Evolutionary conservation across 345 rosid species (phyloP), one percentile per base, ranked within the genome.

Genomic region (Eucalyptus marginata): DNA sequence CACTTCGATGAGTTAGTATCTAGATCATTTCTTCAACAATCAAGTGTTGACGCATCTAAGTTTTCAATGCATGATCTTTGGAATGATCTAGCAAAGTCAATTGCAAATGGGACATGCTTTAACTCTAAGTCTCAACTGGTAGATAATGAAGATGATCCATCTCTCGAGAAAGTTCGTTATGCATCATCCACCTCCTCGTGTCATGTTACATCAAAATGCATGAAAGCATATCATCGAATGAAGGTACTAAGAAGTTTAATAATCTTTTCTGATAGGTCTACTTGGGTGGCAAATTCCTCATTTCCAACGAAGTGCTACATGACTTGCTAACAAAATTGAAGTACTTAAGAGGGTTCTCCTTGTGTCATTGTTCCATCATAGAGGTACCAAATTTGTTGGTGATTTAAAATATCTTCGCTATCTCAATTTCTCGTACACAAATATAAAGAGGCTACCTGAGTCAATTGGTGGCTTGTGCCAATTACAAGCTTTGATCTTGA

Each of bases 101-200:
- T 40, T 40, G 40, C 40, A 4, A 4, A 4, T 40, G 40, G 40
- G 40, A 40, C 40, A 40, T 40, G 40, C 40, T 40, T 64, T n/a
- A 64, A 16, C 20, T n/a, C 0, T 2, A 12, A 31, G 12, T 66
- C 12, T 31, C 7, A 15, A 2, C 6, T 15, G 0, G 22, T 2
- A 8, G 1, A 10, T 31, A 17, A 64, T n/a, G 76, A 64, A 64
- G 40, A n/a, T 8, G 20, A 1, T 15, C 20, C 76, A n/a, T n/a
- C 76, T 64, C 40, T 0, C 0, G 11, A 31, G 79, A 66, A 66
- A 66, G 79, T 20, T 7, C 43, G 43, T 31, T 8, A 66, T 66
- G 79, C 79, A 8, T 66, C 79, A 15, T 66, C 8, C 11, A 33
- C 17, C 11, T 4, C 43, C 1, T 0, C 2, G 3, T 0, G 0